These are phyloP conservation scores for Annulohypoxylon maeteangense DNA, from an alignment of 495 filamentous ascomycete genomes.

Conservation along the genomic window DNA sequence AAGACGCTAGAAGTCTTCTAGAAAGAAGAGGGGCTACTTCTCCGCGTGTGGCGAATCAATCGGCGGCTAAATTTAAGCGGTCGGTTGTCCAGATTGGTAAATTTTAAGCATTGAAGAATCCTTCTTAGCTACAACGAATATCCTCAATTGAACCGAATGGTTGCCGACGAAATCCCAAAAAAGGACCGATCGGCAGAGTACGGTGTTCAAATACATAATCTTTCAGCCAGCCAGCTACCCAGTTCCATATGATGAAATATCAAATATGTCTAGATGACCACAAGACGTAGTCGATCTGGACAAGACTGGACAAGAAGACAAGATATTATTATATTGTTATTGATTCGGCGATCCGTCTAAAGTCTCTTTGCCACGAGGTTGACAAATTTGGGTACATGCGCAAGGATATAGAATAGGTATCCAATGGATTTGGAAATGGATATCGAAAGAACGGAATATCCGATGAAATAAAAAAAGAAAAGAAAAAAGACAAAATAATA, in stretches of 20 bases:
- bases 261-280: not conserved
- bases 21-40: conserved; percentile 29
- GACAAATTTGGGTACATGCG: not conserved
- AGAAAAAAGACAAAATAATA: conserved; percentile 10
- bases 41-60: conserved; percentile 37
- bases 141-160: conserved; percentile 42
- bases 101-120: not conserved
- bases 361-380: conserved; percentile 10
- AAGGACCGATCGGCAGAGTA: conserved; percentile 37
- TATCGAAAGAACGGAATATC: not conserved
- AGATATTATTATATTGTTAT: conserved; percentile 5
- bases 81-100: conserved; percentile 26
- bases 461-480: conserved; percentile 7
- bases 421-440: not conserved
- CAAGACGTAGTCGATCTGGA: not conserved
- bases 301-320: too few species aligned
- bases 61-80: conserved; percentile 42
- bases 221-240: not conserved
- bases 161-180: conserved; percentile 25
- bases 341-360: not conserved
- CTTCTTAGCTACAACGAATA: not conserved
- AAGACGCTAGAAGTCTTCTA: conserved; percentile 39
- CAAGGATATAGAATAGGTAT: not conserved
- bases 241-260: not conserved
- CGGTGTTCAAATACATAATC: not conserved